Percentiles rank a stretch among this genome's conserved stretches.
phyloP scores from a whole-genome alignment of 108 stramenopile genomes.

The Cylindrotheca closterium region DNA sequence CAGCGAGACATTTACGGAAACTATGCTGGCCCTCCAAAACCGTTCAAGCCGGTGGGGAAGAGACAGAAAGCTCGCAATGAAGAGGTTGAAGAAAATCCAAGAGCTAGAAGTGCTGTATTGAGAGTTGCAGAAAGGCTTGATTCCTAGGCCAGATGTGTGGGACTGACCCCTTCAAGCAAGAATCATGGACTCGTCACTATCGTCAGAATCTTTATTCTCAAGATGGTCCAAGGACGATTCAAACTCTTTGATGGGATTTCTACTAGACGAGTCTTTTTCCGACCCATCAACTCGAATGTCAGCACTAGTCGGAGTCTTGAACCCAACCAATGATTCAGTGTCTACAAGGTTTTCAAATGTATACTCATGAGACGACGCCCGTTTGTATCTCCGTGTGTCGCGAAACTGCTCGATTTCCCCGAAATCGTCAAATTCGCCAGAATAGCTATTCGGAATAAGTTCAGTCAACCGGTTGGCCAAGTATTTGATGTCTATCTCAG shows the following conservation, averaged over 20 bases:
- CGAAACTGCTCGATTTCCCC: not conserved
- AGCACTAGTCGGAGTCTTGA: no score
- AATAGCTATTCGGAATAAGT: slow-evolving; percentile 20
- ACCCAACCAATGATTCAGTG: no score
- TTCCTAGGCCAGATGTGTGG: not conserved
- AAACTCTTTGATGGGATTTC: no score
- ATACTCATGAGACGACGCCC: not conserved
- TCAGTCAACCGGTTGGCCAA: slow-evolving; percentile 29
- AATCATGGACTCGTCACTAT: not conserved
- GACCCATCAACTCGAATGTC: no score
- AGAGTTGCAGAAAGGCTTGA: slow-evolving; percentile 59
- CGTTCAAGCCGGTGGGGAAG: slow-evolving; percentile 74
- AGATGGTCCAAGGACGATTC: not conserved
- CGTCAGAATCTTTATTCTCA: no score
- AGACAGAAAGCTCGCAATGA: slow-evolving; percentile 66
- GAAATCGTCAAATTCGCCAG: slow-evolving; percentile 6
- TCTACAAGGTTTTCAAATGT: no score
- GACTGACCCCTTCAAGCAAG: not conserved
- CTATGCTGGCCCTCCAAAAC: slow-evolving; percentile 45
- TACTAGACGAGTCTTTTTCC: no score
- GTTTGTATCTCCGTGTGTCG: not conserved
- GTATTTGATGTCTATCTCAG: slow-evolving; percentile 23
- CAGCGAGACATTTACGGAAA: slow-evolving; percentile 85
- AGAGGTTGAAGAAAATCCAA: slow-evolving; percentile 68
- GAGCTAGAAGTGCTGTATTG: slow-evolving; percentile 83